Base-by-base conservation (phyloP, 2,329 filamentous ascomycete genomes). In the Cladophialophora bantiana region DNA sequence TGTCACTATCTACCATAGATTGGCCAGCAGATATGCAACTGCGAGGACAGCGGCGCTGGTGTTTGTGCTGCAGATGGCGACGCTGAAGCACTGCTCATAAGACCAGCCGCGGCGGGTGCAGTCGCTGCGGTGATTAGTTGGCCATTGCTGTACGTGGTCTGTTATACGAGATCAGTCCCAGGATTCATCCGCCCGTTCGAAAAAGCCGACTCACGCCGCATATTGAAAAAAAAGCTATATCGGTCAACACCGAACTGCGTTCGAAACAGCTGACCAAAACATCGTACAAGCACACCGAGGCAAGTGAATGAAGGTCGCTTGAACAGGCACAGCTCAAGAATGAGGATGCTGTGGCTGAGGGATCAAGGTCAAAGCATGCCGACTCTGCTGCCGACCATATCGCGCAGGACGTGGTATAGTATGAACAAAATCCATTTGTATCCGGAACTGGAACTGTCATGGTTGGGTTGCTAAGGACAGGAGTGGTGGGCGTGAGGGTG, bases 221-320 rank as follows among this genome's bases (percentile, higher is more conserved):
- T 3, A 35, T 35, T 35, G 26, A 31, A 26, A 54, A 54, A 1
- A 54, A 10, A 32, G 31, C 52, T 15, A 54, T 54, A 26, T 54
- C 52, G 12, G 18, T 54, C 52, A 54, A 54, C n/a, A 35, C 52
- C 34, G 52, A n/a, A 54, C n/a, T 54, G 2, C 34, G 20, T n/a
- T 26, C 34, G 12, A 31, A 35, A 35, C 52, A 54, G 5, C 26
- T 54, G 34, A 26, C 12, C 31, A 20, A 31, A 12, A 54, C 52
- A 32, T 54, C 52, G 52, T 54, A 54, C 26, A 54, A 54, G 52
- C 52, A 54, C 4, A 54, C 52, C 52, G 52, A 54, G 34, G 52
- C 52, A 31, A 54, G 31, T n/a, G 52, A 54, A 12, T 34, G 52
- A 6, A 54, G 20, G 20, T 35, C 34, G 20, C n/a, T 26, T 13